Evolutionary conservation across 768 basidiomycete genomes (phyloP).

Genomic region (Trametes elegans): DNA sequence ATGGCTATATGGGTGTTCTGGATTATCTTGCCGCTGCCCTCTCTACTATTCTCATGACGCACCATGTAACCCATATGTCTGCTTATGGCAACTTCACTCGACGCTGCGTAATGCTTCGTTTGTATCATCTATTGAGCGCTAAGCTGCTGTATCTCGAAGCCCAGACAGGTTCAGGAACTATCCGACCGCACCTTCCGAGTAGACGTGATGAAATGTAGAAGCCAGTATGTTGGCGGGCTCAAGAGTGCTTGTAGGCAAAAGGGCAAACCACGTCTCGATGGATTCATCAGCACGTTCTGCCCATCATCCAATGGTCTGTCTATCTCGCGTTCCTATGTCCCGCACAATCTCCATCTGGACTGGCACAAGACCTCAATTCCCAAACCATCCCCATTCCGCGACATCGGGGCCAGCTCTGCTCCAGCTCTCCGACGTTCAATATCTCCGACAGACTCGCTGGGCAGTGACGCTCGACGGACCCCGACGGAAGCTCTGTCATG

Average conservation of each 20-base stretch:
- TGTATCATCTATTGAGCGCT: conserved; percentile 14
- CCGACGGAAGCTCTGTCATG: conserved; percentile 1
- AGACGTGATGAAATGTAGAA: too few species aligned
- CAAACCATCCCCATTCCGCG: not conserved
- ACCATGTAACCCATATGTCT: conserved; percentile 32
- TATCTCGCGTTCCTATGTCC: not conserved
- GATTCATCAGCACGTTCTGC: too few species aligned
- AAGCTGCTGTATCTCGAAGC: not conserved
- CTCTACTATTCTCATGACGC: conserved; percentile 27
- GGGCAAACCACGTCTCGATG: too few species aligned
- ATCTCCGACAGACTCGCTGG: not conserved
- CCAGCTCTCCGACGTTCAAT: not conserved
- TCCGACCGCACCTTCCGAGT: too few species aligned
- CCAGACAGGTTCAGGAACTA: not conserved
- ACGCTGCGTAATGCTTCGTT: conserved; percentile 19
- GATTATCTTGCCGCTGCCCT: conserved; percentile 19
- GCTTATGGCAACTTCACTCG: conserved; percentile 25
- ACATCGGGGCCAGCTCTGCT: not conserved
- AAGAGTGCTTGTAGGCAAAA: too few species aligned
- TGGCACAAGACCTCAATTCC: not conserved
- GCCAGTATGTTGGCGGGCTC: not conserved
- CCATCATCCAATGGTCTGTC: not conserved
- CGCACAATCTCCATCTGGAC: not conserved
- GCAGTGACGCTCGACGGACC: not conserved
- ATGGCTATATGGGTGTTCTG: conserved; percentile 29